Evolutionary conservation across 306 rosid genomes (phyloP), one percentile per base, ranked within the genome.

Genomic region (Malus asiatica): DNA sequence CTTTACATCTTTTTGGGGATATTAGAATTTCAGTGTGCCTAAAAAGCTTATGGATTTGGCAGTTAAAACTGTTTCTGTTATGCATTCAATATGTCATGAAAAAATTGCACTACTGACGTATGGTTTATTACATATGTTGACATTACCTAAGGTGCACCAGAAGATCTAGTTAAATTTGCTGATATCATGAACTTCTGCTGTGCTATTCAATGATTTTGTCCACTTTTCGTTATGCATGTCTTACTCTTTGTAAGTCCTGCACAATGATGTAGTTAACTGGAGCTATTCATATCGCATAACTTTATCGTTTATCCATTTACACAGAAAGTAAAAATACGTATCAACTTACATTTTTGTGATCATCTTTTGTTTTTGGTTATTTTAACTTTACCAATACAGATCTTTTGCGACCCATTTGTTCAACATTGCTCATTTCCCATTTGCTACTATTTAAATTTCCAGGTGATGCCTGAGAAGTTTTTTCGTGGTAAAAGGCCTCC

Each of bases 391-490:
- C 55, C 55, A 48, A 14, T 48, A 15, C 55, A 52, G 20, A 59
- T 53, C 76, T 77, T 55, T 18, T 61, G 5, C 40, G 62, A 45
- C 57, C 45, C 52, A n/a, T 42, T 58, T 79, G 76, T 72, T 83
- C 75, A 72, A 80, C 75, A 76, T 55, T 79, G 76, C 79, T 80
- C 62, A 76, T 59, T 61, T 77, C 65, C 77, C 58, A 55, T 74
- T 23, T 72, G 66, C 23, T 74, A 51, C 63, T 76, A 69, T 78
- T 78, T 68, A 71, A 72, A 69, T 78, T 84, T 74, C 23, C 81
- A 94, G 97, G 90, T 92, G 83, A 90, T 95, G 97, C 98, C 98
- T 59, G 93, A 90, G 84, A 89, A 92, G 11, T 89, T 22, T 78
- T 63, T 78, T 46, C 86, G 84, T 75, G 93, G 91, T 76, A 90